Base-by-base conservation (phyloP, 768 basidiomycete genomes). In the Agaricus blazei region DNA sequence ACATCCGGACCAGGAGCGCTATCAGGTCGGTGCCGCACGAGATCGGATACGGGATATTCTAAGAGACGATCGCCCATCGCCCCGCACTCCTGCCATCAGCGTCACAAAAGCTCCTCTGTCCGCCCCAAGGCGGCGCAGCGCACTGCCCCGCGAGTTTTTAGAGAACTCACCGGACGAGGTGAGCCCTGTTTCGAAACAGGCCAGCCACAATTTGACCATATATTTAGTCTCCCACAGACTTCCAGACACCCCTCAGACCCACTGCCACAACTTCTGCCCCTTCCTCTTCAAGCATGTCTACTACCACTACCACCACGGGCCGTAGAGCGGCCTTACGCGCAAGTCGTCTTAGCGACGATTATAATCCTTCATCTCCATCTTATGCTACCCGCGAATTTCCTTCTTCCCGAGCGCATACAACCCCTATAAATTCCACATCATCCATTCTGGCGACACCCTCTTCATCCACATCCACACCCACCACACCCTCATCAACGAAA, bases 91-190 rank as follows among this genome's bases (percentile, higher is more conserved):
- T 19, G 34, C 34, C 45, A 54, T 47, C 38, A 54, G 52, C 79
- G 3, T 76, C 81, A 27, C 71, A 84, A 56, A 75, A 53, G 83
- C 80, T 59, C 79, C 80, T 9, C 70, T 52, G 65, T 69, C 60
- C 4, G 28, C 27, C 29, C 58, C 58, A 41, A 57, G 71, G 52
- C 73, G 69, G 55, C 72, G 84, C 48, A 66, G 55, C 15, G 73
- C 75, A 12, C 56, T 78, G 56, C 78, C 77, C 1, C 64, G 62
- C 59, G 74, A 81, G 60, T 75, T 77, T 66, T 62, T 74, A 58
- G 67, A 66, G 12, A 67, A 69, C 59, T 59, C 65, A 42, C 57
- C 55, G 24, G 67, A 63, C 53, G 54, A 54, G 31, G 60, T 59
- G 19, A 53, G 74, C 29, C 14, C 11, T 3, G 6, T 29, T 48